Base-by-base conservation (phyloP, 2,329 filamentous ascomycete species). In the Periconia digitata region DNA sequence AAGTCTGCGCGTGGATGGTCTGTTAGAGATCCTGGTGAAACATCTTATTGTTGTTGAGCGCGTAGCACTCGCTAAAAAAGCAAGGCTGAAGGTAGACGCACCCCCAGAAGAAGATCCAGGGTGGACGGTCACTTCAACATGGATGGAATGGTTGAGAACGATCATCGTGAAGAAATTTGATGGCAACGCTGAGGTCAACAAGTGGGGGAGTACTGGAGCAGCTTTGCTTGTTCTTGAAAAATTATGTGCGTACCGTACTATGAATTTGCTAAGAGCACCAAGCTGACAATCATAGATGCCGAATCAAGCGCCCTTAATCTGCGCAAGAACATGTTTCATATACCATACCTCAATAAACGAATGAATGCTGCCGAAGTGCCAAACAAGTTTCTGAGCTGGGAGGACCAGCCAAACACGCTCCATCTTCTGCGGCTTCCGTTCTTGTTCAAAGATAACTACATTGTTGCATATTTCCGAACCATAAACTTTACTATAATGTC, bases 401-500 rank as follows among this genome's bases (percentile, higher is more conserved):
- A 85, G 83, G 51, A 74, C 0, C 85, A 83, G 24, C 83, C 79
- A 50, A 84, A 85, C 56, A 82, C 76, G 22, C 74, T 85, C 18
- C 91, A 96, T 69, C 74, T 97, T 0, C 75, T 97, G 3, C 85
- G 91, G 49, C 90, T 87, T 54, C 84, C 89, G 0, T 95, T 87
- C 63, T 77, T 97, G 0, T 96, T 96, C 60, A 84, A 81, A 17
- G 80, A 85, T 0, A 79, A 85, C 0, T 83, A 84, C 1, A 74
- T 95, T 2, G 86, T 95, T 2, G 85, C 84, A 0, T 95, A 91
- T 66, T 96, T 97, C 67, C 85, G 92, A 16, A 84, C 90, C 3
- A 85, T 96, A 62, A 96, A 96, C 65, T 90, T 94, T 61, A 84
- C 89, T 0, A 81, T 82, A 15, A 97, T 97, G 92, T 89, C 86